Evolutionary conservation across 2,329 filamentous ascomycete genomes (phyloP).

Genomic region (Xylariaceae sp.): DNA sequence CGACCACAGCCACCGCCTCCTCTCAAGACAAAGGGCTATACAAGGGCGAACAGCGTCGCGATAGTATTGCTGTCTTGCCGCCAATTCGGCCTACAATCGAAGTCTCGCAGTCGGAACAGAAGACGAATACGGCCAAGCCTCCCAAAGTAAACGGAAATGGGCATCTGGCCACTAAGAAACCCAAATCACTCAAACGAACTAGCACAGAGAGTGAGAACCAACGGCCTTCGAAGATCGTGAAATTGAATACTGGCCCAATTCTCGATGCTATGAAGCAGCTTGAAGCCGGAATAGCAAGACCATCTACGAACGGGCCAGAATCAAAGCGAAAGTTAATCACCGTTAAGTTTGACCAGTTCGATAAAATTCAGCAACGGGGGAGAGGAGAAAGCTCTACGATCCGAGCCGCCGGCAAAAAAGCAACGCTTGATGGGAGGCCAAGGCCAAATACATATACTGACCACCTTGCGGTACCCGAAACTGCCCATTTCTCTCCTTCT

Average conservation of each 20-base stretch:
- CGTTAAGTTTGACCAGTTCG: constrained; percentile 28
- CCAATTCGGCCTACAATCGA: constrained; percentile 28
- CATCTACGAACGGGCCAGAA: not conserved
- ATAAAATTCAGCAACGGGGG: constrained; percentile 18
- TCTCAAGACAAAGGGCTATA: too few species aligned
- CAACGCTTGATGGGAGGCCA: constrained; percentile 15
- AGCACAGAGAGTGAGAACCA: constrained; percentile 27
- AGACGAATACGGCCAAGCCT: constrained; percentile 1
- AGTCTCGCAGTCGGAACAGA: constrained; percentile 20
- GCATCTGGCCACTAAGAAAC: constrained; percentile 13
- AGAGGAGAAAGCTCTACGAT: constrained; percentile 20
- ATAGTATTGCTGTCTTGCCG: constrained; percentile 28
- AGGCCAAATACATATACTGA: not conserved
- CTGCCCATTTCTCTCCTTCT: constrained; percentile 4
- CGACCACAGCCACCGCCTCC: not conserved
- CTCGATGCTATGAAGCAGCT: constrained; percentile 19
- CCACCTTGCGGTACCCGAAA: not conserved
- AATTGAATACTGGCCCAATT: constrained; percentile 28
- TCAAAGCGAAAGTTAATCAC: constrained; percentile 22
- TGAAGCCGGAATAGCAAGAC: constrained; percentile 4
- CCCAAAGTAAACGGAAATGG: constrained; percentile 21
- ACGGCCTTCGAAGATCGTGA: constrained; percentile 31
- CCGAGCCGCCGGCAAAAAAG: constrained; percentile 27
- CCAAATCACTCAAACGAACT: constrained; percentile 23
- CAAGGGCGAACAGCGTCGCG: constrained; percentile 17